Evolutionary conservation across 1,284 basidiomycete genomes (phyloP), one percentile per base, ranked within the genome.

Genomic region (Amylostereum chailletii): DNA sequence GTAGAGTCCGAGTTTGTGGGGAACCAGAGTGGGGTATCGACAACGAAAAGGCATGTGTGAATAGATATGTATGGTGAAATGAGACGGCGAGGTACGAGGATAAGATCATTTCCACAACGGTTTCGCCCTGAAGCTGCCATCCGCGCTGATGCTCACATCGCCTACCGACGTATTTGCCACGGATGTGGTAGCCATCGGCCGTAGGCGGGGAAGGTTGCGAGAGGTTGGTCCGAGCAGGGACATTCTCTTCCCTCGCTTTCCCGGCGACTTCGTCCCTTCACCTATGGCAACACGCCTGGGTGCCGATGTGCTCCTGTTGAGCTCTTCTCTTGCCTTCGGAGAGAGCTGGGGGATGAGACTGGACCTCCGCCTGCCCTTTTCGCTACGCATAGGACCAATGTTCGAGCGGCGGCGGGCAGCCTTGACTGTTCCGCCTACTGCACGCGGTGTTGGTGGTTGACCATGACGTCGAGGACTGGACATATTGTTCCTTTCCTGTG

Each of bases 331-430:
- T 39, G 49, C 58, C 6, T 65, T 61, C 10, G 76, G 71, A 9
- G 79, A 76, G 39, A 81, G 71, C 56, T 82, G 76, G 8, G 83
- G 82, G 53, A 90, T 86, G 70, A 87, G 65, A 60, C 88, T 91
- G 38, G 87, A 89, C 48, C 87, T 73, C 53, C 86, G 70, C 55
- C 86, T 69, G 11, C 67, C 67, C 62, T 86, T 86, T 63, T 90
- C 87, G 53, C 68, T 73, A 30, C 86, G 78, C 60, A 82, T 58
- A 9, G 82, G 77, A 3, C 87, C 87, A 50, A 88, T 76, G 57
- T 81, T 83, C 31, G 88, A 90, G 45, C 82, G 76, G 53, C 88
- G 71, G 52, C 86, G 72, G 9, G 49, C 34, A 31, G 48, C 45
- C 42, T 57, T 57, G 26, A 46, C 3, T 7, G 46, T 36, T 3